Base-by-base conservation (phyloP, 108 stramenopile genomes). In the Chaetoceros muelleri region DNA sequence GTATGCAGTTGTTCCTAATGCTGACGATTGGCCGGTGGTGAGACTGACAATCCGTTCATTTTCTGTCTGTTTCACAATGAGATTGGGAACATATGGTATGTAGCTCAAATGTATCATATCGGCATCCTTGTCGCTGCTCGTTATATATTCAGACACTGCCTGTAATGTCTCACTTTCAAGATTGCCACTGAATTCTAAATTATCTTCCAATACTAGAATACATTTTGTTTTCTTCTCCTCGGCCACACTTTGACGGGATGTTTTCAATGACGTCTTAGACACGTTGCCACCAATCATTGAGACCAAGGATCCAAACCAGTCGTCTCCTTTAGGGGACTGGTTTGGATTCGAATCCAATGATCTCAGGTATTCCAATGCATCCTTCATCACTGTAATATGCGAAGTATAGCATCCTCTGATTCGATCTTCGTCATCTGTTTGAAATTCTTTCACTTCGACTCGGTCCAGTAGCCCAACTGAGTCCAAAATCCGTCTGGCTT, bases 31-130 rank as follows among this genome's bases (percentile, higher is more conserved):
- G 21, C 64, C 65, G 28, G 55, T 57, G 16, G 53, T 57, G 44
- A 74, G 49, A 28, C 50, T 54, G 13, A 70, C 69, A 24, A 74
- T 52, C 29, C 50, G 49, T 23, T 60, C 34, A 1, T 54, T 31
- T 22, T 69, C 46, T 22, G 68, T 74, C 29, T 25, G 48, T 0
- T 48, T 40, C 19, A 70, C 46, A 28, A 44, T 34, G 22, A 74
- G 49, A 24, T 68, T 56, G 17, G 73, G 73, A 31, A 74, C 73
- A 48, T 74, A 74, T 19, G 66, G 67, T 30, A 66, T 74, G 54
- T 74, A 74, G 16, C 67, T 53, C 16, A 74, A 65, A 51, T 74
- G 73, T 19, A 74, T 56, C 58, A 74, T 68, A 57, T 74, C 73
- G 48, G 49, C 54, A n/a, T n/a, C n/a, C 16, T 26, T 27, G 8